Base-by-base conservation (phyloP, 2,329 filamentous ascomycete genomes). In the Rhynchosporium agropyri region DNA sequence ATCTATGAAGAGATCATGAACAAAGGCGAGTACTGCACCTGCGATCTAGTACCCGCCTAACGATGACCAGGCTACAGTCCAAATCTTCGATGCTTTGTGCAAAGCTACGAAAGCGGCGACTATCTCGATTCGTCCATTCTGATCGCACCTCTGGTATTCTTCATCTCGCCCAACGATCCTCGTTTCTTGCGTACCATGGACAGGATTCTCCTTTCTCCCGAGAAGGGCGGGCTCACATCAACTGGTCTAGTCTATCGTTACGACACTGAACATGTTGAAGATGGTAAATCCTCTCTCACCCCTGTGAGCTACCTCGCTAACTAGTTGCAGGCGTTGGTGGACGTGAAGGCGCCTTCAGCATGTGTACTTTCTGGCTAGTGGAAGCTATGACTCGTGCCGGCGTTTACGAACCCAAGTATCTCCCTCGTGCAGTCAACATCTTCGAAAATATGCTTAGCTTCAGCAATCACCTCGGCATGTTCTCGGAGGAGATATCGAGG, bases 351-450 rank as follows among this genome's bases (percentile, higher is more conserved):
- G 89, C 89, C 26, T 92, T 92, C 73, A 87, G 83, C 71, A 92
- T 92, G 89, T 91, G 89, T 72, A 92, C 89, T 0, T 92, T 92
- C 74, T 92, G 90, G 90, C 83, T 92, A 0, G 88, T 92, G 12
- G 90, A 92, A 76, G 89, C 89, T 29, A 82, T 92, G 76, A 90
- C 89, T 36, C 82, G 89, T 38, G 89, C 89, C 67, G 78, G 83
- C 68, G 77, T 80, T 54, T 88, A 89, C 73, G 85, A 90, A 67
- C 78, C 79, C n/a, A 86, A 84, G 66, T 89, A 90, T 68, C 77
- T 88, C 26, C 74, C 79, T 12, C 79, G 81, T 10, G 84, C 89
- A 6, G 81, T 90, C 68, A 88, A 84, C 68, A 79, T 91, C 48
- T 92, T 92, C 69, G 89, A 92, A 76, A 91, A 91, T 71, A 90